phyloP scores from a whole-genome alignment of 2,329 filamentous ascomycete genomes.

The Cladorrhinum sp. region DNA sequence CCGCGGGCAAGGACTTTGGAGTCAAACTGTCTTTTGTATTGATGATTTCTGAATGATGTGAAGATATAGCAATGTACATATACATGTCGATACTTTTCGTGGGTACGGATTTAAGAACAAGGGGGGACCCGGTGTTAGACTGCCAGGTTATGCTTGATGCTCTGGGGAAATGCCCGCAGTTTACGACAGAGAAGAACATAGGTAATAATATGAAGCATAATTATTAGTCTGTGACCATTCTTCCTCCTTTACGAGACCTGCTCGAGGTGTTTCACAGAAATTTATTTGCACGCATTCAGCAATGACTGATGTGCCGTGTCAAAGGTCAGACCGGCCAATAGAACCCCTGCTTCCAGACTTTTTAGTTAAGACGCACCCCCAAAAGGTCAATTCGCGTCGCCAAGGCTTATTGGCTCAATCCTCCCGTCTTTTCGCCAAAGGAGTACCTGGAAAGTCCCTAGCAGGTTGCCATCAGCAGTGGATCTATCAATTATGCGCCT shows the following conservation, averaged over 20 bases:
- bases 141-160: no score
- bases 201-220: no score
- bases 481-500: slow-evolving; percentile 17
- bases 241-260: no score
- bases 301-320: no score
- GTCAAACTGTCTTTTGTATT: slow-evolving; percentile 10
- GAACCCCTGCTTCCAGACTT: background rate
- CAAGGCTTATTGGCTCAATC: background rate
- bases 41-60: no score
- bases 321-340: background rate
- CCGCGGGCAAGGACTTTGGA: slow-evolving; percentile 16
- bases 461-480: background rate
- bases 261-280: no score
- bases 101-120: background rate
- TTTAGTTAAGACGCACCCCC: background rate
- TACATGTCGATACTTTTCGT: no score
- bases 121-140: no score
- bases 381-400: background rate
- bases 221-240: no score
- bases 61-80: no score
- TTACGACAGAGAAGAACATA: background rate
- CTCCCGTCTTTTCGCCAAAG: background rate
- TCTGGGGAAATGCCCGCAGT: background rate
- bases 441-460: background rate
- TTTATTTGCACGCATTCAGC: no score